Evolutionary conservation across 2,329 filamentous ascomycete genomes (phyloP).

Genomic region (Beauveria rudraprayagi): DNA sequence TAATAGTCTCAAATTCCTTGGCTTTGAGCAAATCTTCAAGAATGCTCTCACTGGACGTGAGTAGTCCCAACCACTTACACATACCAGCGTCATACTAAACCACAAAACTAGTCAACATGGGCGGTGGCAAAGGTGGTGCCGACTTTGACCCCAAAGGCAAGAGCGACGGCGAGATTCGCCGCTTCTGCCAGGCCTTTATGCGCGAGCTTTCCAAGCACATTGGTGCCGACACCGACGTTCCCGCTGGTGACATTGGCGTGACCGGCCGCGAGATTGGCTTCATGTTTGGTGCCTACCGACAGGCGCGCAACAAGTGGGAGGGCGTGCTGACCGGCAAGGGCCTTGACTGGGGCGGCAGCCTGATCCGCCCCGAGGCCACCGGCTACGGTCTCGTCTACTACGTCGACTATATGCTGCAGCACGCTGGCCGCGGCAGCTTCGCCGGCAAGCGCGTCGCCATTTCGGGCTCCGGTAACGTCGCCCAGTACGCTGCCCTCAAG

Average conservation of each 20-base stretch:
- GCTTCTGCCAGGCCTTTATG: slow-evolving; percentile 97
- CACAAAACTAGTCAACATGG: slow-evolving; percentile 52
- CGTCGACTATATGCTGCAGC: slow-evolving; percentile 88
- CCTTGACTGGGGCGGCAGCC: slow-evolving; percentile 79
- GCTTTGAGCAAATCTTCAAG: slow-evolving; percentile 99
- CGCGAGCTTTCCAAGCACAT: slow-evolving; percentile 92
- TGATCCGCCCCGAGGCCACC: slow-evolving; percentile 95
- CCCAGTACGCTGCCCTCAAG: slow-evolving; percentile 95
- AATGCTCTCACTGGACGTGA: slow-evolving; percentile 89
- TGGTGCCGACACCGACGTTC: slow-evolving; percentile 90
- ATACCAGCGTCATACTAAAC: slow-evolving; percentile 13
- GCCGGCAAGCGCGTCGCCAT: slow-evolving; percentile 89
- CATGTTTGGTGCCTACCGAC: slow-evolving; percentile 91
- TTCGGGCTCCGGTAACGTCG: slow-evolving; percentile 95
- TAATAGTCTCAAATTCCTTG: slow-evolving; percentile 79
- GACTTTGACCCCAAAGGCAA: slow-evolving; percentile 99
- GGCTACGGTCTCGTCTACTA: slow-evolving; percentile 97
- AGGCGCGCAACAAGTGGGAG: slow-evolving; percentile 83
- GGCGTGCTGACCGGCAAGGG: slow-evolving; percentile 96
- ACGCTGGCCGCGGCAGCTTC: slow-evolving; percentile 81
- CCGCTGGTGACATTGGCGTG: slow-evolving; percentile 94
- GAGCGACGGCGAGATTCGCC: slow-evolving; percentile 92
- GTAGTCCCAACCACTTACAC: slow-evolving; percentile 34
- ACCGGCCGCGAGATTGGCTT: slow-evolving; percentile 86
- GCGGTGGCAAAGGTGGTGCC: slow-evolving; percentile 93